Base-by-base conservation (phyloP, 495 filamentous ascomycete species). In the Xylaria castorea region DNA sequence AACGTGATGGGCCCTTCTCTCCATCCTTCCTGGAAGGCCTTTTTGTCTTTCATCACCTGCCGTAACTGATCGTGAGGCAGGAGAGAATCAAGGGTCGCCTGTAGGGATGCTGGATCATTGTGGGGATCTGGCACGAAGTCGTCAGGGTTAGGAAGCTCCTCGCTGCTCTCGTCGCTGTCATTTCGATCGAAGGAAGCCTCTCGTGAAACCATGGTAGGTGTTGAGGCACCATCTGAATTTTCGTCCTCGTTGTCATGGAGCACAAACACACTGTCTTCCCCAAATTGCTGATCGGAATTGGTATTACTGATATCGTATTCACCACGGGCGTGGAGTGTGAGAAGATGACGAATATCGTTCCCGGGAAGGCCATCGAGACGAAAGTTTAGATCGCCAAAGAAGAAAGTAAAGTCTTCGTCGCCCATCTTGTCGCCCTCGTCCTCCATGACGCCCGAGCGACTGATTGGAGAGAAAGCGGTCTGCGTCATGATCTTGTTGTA, bases 341-440 rank as follows among this genome's bases (percentile, higher is more conserved):
- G 87, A 8, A 98, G 87, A 64, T 91, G 88, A 30, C 97, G 88
- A 42, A 99, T 95, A 80, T 98, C 97, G 61, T 93, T 93, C 0
- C 93, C 94, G 0, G 96, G 92, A 6, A 98, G 89, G 60, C 91
- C 92, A 57, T 97, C 94, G 1, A 99, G 85, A 44, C 97, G 88
- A 76, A 97, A 99, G 80, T 99, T 99, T 11, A 99, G 86, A 81
- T 99, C 97, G 27, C 97, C 97, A 79, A 97, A 94, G 93, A 95
- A 98, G 75, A 98, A 97, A 1, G 91, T 88, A 81, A 97, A 95
- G 78, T 98, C 96, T 72, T 95, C 94, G 60, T 94, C 91, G 1
- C 94, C 94, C 72, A 99, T 91, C n/a, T 82, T 83, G 73, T 97
- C 93, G 14, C 82, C 83, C 1, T 80, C 80, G 44, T 86, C 85